These are phyloP conservation scores for Calocybe cyanea DNA, from an alignment of 768 basidiomycete species.

Conservation along the genomic window DNA sequence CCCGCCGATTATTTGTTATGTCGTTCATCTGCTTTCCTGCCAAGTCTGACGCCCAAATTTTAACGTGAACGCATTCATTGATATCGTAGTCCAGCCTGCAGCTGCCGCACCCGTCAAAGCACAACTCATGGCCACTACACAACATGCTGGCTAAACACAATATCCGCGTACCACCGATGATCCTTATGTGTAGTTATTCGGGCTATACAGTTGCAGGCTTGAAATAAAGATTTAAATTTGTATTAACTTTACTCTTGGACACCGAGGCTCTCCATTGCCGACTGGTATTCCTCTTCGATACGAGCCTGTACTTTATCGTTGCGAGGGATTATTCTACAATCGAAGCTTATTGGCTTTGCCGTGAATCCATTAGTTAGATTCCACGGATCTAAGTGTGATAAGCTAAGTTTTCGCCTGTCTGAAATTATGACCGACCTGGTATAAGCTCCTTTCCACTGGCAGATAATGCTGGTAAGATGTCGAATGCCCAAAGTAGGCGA, in stretches of 20 bases:
- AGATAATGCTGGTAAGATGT: slow-evolving; percentile 21
- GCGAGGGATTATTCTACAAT: slow-evolving; percentile 25
- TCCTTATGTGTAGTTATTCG: too few species aligned
- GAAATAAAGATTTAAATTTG: too few species aligned
- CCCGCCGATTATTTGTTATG: too few species aligned
- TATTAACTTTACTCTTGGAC: neutral
- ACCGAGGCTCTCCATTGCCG: neutral
- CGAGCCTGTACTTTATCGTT: slow-evolving; percentile 16
- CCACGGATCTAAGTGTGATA: slow-evolving; percentile 17
- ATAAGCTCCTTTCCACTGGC: slow-evolving; percentile 4
- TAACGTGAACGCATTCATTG: too few species aligned
- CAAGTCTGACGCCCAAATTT: too few species aligned
- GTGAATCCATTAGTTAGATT: slow-evolving; percentile 33
- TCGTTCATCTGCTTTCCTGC: too few species aligned
- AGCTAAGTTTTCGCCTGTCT: neutral
- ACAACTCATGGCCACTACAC: too few species aligned
- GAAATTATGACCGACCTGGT: slow-evolving; percentile 2
- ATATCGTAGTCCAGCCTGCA: too few species aligned
- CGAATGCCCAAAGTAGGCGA: slow-evolving; percentile 31
- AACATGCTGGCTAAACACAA: too few species aligned
- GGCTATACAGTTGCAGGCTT: too few species aligned
- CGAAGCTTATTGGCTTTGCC: slow-evolving; percentile 28
- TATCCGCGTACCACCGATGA: too few species aligned
- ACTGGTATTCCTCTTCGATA: slow-evolving; percentile 23
- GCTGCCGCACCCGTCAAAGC: too few species aligned